phyloP scores from a whole-genome alignment of 768 basidiomycete species.

The Mycena amicta region DNA sequence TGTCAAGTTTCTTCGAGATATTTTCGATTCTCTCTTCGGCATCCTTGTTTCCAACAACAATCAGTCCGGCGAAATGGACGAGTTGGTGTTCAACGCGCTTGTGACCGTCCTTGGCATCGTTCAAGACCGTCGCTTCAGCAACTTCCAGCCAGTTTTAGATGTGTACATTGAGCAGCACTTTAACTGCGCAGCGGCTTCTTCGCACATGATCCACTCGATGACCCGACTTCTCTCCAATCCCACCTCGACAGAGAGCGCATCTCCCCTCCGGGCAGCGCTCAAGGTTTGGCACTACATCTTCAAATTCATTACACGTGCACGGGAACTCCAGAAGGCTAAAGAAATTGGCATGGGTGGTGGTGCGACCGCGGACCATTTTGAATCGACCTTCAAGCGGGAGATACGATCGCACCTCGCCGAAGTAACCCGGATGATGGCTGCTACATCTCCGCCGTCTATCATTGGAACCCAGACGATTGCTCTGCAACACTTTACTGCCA shows the following conservation, averaged over 20 bases:
- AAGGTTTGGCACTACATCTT: conserved; percentile 98
- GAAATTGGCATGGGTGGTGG: conserved; percentile 80
- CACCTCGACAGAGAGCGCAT: conserved; percentile 69
- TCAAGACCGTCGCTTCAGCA: conserved; percentile 91
- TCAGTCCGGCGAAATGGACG: conserved; percentile 76
- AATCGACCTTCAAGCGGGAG: conserved; percentile 83
- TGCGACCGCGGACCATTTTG: conserved; percentile 84
- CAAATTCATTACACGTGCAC: conserved; percentile 89
- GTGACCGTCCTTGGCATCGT: conserved; percentile 91
- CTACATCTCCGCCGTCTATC: conserved; percentile 75
- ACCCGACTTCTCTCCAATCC: conserved; percentile 78
- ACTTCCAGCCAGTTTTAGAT: conserved; percentile 92
- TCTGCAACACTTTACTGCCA: conserved; percentile 89
- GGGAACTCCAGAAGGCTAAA: conserved; percentile 83
- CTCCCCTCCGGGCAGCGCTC: conserved; percentile 81
- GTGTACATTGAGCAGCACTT: conserved; percentile 93
- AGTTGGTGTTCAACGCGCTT: conserved; percentile 86
- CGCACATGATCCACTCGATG: conserved; percentile 87
- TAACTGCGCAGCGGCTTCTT: conserved; percentile 75
- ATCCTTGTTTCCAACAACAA: conserved; percentile 80
- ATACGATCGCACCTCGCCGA: conserved; percentile 74
- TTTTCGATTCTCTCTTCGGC: conserved; percentile 91
- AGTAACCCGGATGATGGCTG: conserved; percentile 89
- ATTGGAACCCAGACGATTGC: conserved; percentile 96
- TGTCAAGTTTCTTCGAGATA: conserved; percentile 87